Base-by-base conservation (phyloP, 176 grass and related monocot species). In the Typha latifolia region DNA sequence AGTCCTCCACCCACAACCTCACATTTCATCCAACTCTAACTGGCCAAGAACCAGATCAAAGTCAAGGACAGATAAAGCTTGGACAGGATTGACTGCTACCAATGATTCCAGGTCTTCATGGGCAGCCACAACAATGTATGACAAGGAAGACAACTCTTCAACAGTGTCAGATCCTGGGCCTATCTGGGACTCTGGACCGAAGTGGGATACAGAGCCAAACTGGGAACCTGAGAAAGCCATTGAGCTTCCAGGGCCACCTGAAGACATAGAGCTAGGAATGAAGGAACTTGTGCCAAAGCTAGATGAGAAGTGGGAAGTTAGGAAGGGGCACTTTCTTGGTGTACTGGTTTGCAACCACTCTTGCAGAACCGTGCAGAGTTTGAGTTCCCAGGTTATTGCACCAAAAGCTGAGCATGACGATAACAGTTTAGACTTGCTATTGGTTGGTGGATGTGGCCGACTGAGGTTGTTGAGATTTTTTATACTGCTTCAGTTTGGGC, bases 301-400 rank as follows among this genome's bases (percentile, higher is more conserved):
- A 77, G 95, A 99, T 77, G 95, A 99, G 62, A 85, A 90, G 76
- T 99, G 95, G 95, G 84, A 93, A 71, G 74, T 93, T 47, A 85
- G 84, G 66, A 94, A 99, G 79, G 95, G 95, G 22, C 77, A 90
- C 53, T 99, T 90, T 81, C 86, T 94, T 66, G 89, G 81, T 84
- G 86, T 99, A 61, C 76, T 99, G 81, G 81, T 94, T 67, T 99
- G 95, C 72, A 99, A 99, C 32, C 95, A 90, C 75, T 90, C 95
- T 47, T 99, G 95, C 77, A 90, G 68, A 67, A 99, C 89, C 0
- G 95, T 99, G 62, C 95, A 99, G 76, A 99, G 95, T 79, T 78
- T 99, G 78, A 99, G 89, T 82, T 99, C 89, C 20, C 95, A 90
- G 68, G 84, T 94, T 66, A 53, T 99, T 62, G 95, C 89, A 14